Evolutionary conservation across 2,329 filamentous ascomycete genomes (phyloP).

Genomic region (Colletotrichum tropicale): DNA sequence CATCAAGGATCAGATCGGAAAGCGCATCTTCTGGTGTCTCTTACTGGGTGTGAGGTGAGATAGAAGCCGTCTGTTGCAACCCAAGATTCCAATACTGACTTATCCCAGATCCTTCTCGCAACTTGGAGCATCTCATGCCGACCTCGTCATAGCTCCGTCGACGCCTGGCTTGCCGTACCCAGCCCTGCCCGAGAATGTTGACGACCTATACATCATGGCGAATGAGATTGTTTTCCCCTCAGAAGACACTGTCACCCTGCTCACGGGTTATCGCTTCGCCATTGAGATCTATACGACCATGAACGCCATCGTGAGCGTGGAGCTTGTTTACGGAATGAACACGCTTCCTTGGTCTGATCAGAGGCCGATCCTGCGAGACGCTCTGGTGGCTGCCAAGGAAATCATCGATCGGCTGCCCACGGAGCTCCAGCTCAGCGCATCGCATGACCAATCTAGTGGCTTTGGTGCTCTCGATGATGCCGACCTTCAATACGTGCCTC

Average conservation of each 20-base stretch:
- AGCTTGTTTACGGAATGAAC: conserved; percentile 81
- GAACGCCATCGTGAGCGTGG: conserved; percentile 78
- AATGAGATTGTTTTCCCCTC: conserved; percentile 75
- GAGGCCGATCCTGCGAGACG: conserved; percentile 72
- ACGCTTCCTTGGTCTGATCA: conserved; percentile 81
- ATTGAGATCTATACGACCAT: conserved; percentile 82
- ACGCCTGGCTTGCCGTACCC: conserved; percentile 80
- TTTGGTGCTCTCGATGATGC: conserved; percentile 47
- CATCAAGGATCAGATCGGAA: conserved; percentile 74
- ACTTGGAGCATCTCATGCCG: conserved; percentile 72
- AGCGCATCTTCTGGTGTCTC: conserved; percentile 84
- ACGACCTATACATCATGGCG: conserved; percentile 80
- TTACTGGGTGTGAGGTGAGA: conserved; percentile 72
- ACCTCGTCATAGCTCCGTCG: conserved; percentile 76
- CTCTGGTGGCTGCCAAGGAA: conserved; percentile 71
- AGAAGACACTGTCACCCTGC: conserved; percentile 67
- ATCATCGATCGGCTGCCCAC: conserved; percentile 71
- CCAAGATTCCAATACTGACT: conserved; percentile 17
- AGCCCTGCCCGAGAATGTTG: conserved; percentile 79
- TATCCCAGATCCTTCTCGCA: conserved; percentile 73
- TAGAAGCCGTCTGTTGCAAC: not conserved
- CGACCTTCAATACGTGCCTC: conserved; percentile 56
- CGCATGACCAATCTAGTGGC: conserved; percentile 37
- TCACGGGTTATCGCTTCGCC: conserved; percentile 83
- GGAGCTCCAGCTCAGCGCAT: conserved; percentile 65